Percentiles rank a stretch among this genome's conserved stretches.
phyloP scores from a whole-genome alignment of 495 filamentous ascomycete genomes.

The Hyphodiscus hymeniophilus region DNA sequence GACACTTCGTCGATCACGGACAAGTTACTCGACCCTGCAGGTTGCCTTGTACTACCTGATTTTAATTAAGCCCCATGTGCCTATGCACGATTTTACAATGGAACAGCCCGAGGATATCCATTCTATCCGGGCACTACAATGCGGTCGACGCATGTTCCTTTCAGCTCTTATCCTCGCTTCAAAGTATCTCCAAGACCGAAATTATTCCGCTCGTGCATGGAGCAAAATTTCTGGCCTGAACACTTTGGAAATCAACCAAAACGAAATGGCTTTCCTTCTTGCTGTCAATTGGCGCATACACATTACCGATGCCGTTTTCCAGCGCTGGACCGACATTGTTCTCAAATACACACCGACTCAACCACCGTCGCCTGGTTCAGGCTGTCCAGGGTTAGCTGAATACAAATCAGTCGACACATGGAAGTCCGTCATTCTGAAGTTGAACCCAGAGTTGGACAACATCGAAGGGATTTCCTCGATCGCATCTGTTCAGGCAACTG shows the following conservation, averaged over 20 bases:
- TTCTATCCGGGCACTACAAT: conserved; percentile 76
- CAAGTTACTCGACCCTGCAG: conserved; percentile 94
- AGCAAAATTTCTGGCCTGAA: conserved; percentile 95
- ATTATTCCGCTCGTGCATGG: conserved; percentile 95
- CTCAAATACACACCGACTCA: conserved; percentile 70
- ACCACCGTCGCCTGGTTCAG: conserved; percentile 47
- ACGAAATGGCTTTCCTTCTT: conserved; percentile 86
- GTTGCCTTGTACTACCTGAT: conserved; percentile 95
- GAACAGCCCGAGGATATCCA: conserved; percentile 74
- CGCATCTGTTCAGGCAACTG: conserved; percentile 16
- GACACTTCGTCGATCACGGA: conserved; percentile 86
- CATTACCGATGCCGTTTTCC: conserved; percentile 78
- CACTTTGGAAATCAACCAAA: conserved; percentile 87
- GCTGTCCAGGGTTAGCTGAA: conserved; percentile 28
- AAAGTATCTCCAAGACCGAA: conserved; percentile 96
- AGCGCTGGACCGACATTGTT: conserved; percentile 88
- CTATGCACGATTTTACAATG: conserved; percentile 71
- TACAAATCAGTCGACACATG: conserved; percentile 48
- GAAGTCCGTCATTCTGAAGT: conserved; percentile 65
- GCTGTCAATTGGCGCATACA: conserved; percentile 93
- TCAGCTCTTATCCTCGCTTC: conserved; percentile 88
- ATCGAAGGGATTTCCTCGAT: conserved; percentile 37
- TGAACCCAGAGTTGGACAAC: conserved; percentile 69
- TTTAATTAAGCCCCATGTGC: conserved; percentile 86
- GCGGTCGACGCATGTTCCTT: conserved; percentile 96